Conservation (phyloP, 345 rosid species). For the Physaria fendleri region DNA sequence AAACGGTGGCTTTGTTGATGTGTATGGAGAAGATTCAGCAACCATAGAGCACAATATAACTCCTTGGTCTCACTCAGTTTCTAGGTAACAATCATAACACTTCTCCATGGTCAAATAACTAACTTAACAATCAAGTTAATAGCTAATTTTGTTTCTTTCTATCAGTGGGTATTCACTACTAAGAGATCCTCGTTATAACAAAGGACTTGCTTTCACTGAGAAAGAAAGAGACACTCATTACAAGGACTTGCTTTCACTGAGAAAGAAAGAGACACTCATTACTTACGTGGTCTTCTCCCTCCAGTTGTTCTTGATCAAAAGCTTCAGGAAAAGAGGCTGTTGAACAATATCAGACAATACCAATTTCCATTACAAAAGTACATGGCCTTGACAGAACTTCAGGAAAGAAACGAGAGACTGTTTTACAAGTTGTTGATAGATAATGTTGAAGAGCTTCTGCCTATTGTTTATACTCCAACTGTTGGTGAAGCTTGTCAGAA, state of each 20-base stretch:
- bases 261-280: no score
- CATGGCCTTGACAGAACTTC: constrained; percentile 85
- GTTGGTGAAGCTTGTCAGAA: constrained; percentile 98
- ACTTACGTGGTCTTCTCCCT: constrained; percentile 84
- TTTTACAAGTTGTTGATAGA: constrained; percentile 85
- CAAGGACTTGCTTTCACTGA: no score
- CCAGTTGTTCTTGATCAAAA: constrained; percentile 58
- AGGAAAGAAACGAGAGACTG: constrained; percentile 84
- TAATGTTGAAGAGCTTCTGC: constrained; percentile 88
- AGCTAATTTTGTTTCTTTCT: not conserved
- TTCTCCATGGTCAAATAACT: not conserved
- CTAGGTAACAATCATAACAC: constrained; percentile 45
- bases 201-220: constrained; percentile 86
- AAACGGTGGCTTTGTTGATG: no score
- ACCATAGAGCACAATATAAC: constrained; percentile 80
- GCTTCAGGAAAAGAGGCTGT: constrained; percentile 83
- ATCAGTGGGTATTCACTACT: constrained; percentile 72
- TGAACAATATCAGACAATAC: constrained; percentile 60
- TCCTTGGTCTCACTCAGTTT: constrained; percentile 84
- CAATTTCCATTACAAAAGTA: constrained; percentile 76
- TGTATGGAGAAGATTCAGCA: no score
- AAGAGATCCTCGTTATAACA: constrained; percentile 86
- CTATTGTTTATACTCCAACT: constrained; percentile 87
- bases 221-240: constrained; percentile 77
- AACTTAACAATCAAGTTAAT: not conserved